A percentile compares a stretch with the other conserved stretches of the same genome.
These are phyloP conservation scores for Cyclostephanos tholiformis DNA, from an alignment of 108 stramenopile genomes.

Conservation along the genomic window DNA sequence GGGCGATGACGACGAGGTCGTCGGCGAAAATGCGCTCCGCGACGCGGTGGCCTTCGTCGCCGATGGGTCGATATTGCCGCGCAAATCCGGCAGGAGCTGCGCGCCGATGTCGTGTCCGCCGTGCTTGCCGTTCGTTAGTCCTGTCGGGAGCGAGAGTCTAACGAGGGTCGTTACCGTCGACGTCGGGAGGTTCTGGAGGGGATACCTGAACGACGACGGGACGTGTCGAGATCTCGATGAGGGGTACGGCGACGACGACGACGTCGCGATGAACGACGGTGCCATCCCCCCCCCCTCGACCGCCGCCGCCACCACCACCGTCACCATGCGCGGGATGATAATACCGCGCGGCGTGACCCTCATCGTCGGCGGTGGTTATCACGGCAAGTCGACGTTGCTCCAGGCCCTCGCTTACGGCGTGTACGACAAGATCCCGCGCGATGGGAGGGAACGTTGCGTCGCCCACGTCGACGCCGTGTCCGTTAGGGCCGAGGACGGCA, in stretches of 20 bases:
- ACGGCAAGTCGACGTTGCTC: constrained; percentile 95
- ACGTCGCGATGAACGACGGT: not conserved
- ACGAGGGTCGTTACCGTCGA: constrained; percentile 49
- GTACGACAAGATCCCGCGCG: constrained; percentile 90
- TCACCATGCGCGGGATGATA: constrained; percentile 75
- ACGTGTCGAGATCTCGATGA: not conserved
- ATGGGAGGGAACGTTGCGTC: constrained; percentile 90
- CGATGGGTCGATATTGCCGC: constrained; percentile 78
- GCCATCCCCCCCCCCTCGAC: not conserved
- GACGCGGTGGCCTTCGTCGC: constrained; percentile 82
- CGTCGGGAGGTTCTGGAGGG: constrained; percentile 52
- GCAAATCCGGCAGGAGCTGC: constrained; percentile 74
- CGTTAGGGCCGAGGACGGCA: constrained; percentile 94
- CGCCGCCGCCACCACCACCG: constrained; percentile 7
- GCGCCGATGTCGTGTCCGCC: constrained; percentile 80
- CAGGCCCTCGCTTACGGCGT: constrained; percentile 81
- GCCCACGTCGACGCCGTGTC: constrained; percentile 78
- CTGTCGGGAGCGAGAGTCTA: constrained; percentile 46
- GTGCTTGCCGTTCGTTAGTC: constrained; percentile 73
- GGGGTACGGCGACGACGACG: not conserved
- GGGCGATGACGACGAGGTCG: not conserved
- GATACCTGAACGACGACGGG: constrained; percentile 32
- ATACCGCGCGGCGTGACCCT: constrained; percentile 88
- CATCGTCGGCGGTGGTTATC: constrained; percentile 96
- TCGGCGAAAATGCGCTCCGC: constrained; percentile 3